Base-by-base conservation (phyloP, 257 asterid species). In the Pogostemon cablin region DNA sequence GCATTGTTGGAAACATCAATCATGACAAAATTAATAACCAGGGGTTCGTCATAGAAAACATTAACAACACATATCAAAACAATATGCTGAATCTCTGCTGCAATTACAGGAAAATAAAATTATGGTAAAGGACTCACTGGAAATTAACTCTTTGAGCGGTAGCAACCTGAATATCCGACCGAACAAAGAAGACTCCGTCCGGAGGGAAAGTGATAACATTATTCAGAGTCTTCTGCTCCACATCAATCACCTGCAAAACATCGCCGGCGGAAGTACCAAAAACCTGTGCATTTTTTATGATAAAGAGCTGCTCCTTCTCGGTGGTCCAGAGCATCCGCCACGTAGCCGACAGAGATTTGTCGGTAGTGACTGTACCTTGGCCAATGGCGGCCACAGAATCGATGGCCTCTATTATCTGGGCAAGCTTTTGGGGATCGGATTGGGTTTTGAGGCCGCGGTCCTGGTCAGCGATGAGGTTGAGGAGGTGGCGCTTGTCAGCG, bases 311-410 rank as follows among this genome's bases (percentile, higher is more conserved):
- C 3, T 90, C 98, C 82, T 93, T 93, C 96, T 93, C 98, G 1
- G 98, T 93, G 63, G 98, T 93, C 98, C 98, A 93, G 10, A 93
- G 88, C 90, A 93, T 4, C 57, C 97, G 85, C 97, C 98, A 90
- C 81, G 96, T 93, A 73, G 82, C 86, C 3, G 97, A 84, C 4
- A 90, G 69, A 7, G 89, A 83, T 6, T 73, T 12, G 53, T 42
- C 87, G 3, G 97, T 88, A 48, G 97, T 93, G 63, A 86, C 87
- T 4, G 82, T 79, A 11, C 76, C 83, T n/a, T 80, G 81, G 66
- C 92, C 87, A 58, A 71, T 39, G 61, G 75, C 69, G 61, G 95
- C 82, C 11, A 90, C 49, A 48, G 88, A 80, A 48, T 88, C 92
- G 72, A 93, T 80, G 47, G 98, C 92, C 9, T 59, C 81, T 74